Evolutionary conservation across 2,329 filamentous ascomycete genomes (phyloP).

Genomic region (Moelleriella libera): DNA sequence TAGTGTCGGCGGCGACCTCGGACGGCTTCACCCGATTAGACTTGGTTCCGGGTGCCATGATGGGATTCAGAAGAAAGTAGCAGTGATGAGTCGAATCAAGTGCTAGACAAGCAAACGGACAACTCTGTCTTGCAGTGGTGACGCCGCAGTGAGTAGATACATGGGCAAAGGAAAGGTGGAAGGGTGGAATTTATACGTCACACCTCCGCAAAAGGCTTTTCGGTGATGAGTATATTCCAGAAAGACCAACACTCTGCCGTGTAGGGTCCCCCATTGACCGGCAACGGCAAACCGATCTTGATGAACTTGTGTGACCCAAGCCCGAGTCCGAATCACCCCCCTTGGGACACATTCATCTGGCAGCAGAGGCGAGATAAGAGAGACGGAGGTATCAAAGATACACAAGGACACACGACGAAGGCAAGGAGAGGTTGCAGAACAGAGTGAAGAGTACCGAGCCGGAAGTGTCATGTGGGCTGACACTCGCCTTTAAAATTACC

Average conservation of each 20-base stretch:
- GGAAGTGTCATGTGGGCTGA: neutral
- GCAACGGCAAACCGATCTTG: neutral
- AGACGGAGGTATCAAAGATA: neutral
- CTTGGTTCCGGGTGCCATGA: conserved; percentile 18
- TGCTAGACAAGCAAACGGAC: neutral
- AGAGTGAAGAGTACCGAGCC: too few relatives aligned
- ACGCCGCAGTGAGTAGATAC: neutral
- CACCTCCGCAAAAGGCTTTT: neutral
- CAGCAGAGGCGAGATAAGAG: neutral
- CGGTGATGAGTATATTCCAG: neutral
- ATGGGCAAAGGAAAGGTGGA: neutral
- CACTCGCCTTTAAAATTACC: conserved; percentile 1
- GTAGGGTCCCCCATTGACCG: neutral
- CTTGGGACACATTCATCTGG: neutral
- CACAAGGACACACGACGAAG: neutral
- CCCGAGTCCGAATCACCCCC: neutral
- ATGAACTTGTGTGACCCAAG: neutral
- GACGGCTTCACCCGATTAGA: conserved; percentile 23
- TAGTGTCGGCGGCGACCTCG: conserved; percentile 61
- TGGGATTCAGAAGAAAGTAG: neutral
- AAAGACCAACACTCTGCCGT: neutral
- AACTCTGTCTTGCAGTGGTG: neutral
- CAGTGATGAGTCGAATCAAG: neutral
- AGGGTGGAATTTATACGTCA: neutral
- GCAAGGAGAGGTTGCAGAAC: neutral